These are phyloP conservation scores for Crithidia fasciculata DNA, from an alignment of 208 protist species.

Conservation along the genomic window DNA sequence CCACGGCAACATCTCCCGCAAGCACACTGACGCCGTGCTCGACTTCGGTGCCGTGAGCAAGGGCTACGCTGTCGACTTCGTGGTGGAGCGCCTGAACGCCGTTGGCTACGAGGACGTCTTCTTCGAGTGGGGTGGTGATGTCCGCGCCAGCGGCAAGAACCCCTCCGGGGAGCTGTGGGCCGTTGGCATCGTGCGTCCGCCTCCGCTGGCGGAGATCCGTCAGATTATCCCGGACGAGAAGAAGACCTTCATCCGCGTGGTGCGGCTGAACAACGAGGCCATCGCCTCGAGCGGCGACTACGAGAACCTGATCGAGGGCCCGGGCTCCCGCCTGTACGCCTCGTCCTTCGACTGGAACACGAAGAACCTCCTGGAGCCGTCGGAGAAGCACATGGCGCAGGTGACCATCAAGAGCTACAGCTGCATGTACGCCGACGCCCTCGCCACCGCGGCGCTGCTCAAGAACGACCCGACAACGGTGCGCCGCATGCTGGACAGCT, in stretches of 20 bases:
- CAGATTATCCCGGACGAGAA: conserved; percentile 32
- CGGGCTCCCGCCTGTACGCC: conserved; percentile 48
- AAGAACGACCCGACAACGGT: conserved; percentile 66
- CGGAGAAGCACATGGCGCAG: conserved; percentile 57
- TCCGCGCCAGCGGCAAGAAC: conserved; percentile 56
- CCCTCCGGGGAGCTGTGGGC: conserved; percentile 37
- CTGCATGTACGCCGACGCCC: conserved; percentile 87
- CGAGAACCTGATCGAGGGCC: conserved; percentile 63
- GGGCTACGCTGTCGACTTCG: conserved; percentile 66
- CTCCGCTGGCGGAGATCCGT: conserved; percentile 46
- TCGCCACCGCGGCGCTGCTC: conserved; percentile 71
- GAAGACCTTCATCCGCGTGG: conserved; percentile 52
- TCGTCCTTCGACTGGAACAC: conserved; percentile 45
- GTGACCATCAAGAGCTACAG: conserved; percentile 77
- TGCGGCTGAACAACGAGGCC: conserved; percentile 65
- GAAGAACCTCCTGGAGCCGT: conserved; percentile 46
- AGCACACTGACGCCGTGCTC: conserved; percentile 52
- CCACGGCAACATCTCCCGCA: conserved; percentile 46
- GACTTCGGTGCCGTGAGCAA: conserved; percentile 71
- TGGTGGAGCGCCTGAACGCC: conserved; percentile 49
- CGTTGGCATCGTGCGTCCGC: conserved; percentile 62
- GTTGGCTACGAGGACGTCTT: conserved; percentile 51
- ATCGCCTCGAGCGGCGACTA: conserved; percentile 71
- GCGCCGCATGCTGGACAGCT: conserved; percentile 70
- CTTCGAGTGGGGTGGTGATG: conserved; percentile 76